These are phyloP conservation scores for Boletus austroedulis DNA, from an alignment of 1,284 basidiomycete species.

Conservation along the genomic window DNA sequence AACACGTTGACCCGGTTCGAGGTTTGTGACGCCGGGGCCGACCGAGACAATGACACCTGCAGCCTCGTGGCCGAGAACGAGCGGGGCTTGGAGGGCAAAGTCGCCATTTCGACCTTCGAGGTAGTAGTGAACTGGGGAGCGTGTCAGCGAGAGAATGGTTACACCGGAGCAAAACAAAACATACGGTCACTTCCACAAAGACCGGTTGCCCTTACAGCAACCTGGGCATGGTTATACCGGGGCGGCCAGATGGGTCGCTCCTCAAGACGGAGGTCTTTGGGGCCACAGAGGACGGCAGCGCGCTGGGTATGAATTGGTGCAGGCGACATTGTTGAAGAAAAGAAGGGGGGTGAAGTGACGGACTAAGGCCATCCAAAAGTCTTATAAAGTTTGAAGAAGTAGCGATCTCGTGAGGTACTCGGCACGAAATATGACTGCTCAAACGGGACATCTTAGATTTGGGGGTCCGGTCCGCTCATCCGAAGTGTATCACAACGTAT, in stretches of 20 bases:
- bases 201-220: conserved; percentile 79
- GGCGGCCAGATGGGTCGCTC: conserved; percentile 67
- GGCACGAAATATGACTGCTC: conserved; percentile 28
- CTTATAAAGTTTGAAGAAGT: conserved; percentile 35
- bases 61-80: conserved; percentile 92
- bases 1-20: conserved; percentile 83
- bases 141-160: conserved; percentile 10
- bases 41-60: conserved; percentile 79
- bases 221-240: conserved; percentile 63
- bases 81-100: conserved; percentile 78
- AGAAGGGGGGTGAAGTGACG: conserved; percentile 24
- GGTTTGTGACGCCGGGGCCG: conserved; percentile 59
- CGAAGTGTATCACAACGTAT: conserved; percentile 24
- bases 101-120: conserved; percentile 86
- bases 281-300: conserved; percentile 69
- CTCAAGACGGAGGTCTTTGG: conserved; percentile 71
- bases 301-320: conserved; percentile 52
- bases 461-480: conserved; percentile 33
- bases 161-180: conserved; percentile 31
- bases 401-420: conserved; percentile 32
- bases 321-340: conserved; percentile 52
- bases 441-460: conserved; percentile 23
- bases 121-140: conserved; percentile 79
- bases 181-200: conserved; percentile 88
- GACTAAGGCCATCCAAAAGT: conserved; percentile 29